phyloP scores from a whole-genome alignment of 2,329 filamentous ascomycete species.

The Phaeosphaeriaceae sp. region DNA sequence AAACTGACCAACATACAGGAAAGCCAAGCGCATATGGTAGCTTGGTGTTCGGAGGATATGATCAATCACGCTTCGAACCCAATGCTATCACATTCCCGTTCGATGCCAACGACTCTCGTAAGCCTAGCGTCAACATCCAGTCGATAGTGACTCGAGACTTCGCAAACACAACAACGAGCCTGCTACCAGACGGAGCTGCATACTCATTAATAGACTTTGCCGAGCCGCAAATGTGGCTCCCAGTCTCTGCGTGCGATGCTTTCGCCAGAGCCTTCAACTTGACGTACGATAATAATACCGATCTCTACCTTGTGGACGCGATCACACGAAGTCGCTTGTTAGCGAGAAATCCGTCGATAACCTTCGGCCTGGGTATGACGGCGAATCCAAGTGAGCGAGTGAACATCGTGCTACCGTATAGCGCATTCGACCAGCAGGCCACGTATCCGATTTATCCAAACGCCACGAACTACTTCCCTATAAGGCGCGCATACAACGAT shows the following conservation, averaged over 20 bases:
- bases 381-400: constrained; percentile 37
- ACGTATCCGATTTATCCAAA: constrained; percentile 63
- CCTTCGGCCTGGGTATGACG: constrained; percentile 36
- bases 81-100: constrained; percentile 32
- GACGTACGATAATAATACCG: constrained; percentile 39
- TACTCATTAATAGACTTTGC: constrained; percentile 46
- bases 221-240: constrained; percentile 49
- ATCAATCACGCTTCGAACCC: constrained; percentile 37
- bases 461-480: constrained; percentile 71
- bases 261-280: constrained; percentile 49
- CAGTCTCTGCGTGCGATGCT: constrained; percentile 38
- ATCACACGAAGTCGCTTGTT: constrained; percentile 31
- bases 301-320: constrained; percentile 46
- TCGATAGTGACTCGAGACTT: constrained; percentile 25
- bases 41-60: constrained; percentile 50
- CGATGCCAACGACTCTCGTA: constrained; percentile 23
- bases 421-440: constrained; percentile 54
- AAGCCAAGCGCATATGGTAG: constrained; percentile 31
- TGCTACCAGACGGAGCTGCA: constrained; percentile 13
- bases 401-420: constrained; percentile 53
- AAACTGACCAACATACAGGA: constrained; percentile 9
- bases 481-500: constrained; percentile 62
- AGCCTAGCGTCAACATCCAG: constrained; percentile 25
- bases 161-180: constrained; percentile 27
- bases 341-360: constrained; percentile 36